Base-by-base conservation (phyloP, 139 green algal genomes). In the Spirogloea muscicola region DNA sequence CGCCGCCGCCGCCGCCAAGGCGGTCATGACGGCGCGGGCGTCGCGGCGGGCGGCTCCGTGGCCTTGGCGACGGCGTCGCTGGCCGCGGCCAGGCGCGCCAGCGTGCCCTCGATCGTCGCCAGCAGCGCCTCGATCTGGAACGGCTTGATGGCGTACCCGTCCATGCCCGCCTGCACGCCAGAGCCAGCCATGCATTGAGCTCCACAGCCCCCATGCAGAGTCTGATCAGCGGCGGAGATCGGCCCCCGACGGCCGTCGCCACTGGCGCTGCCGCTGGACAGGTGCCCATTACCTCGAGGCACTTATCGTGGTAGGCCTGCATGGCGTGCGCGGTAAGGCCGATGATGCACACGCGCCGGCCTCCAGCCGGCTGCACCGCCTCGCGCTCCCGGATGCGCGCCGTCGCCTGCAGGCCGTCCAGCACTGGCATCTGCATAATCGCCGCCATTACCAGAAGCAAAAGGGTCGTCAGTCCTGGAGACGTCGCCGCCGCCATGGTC, bases 401-500 rank as follows among this genome's bases (percentile, higher is more conserved):
- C 42, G 62, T 71, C 25, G 62, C 40, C 21, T 71, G 42, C 18
- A 71, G 33, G 21, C 65, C 48, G 31, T 61, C 46, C 65, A 74
- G 61, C 18, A 71, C 25, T 29, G 62, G 62, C 62, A 71, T 71
- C 62, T 71, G 62, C 25, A 68, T 10, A 9, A 18, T n/a, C n/a
- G n/a, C n/a, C n/a, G n/a, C n/a, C n/a, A n/a, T n/a, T n/a, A n/a
- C n/a, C n/a, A n/a, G n/a, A n/a, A n/a, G n/a, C n/a, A n/a, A n/a
- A n/a, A n/a, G n/a, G n/a, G n/a, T n/a, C n/a, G n/a, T n/a, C n/a
- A n/a, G n/a, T n/a, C n/a, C n/a, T n/a, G n/a, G n/a, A n/a, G n/a
- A n/a, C n/a, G n/a, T n/a, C n/a, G n/a, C n/a, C n/a, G n/a, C n/a
- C n/a, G n/a, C n/a, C n/a, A n/a, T n/a, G n/a, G n/a, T n/a, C n/a